A percentile compares a stretch with the other conserved stretches of the same genome.
Conservation (phyloP, 1,284 basidiomycete genomes). For the Xerocomus cyaneibrunnescens region DNA sequence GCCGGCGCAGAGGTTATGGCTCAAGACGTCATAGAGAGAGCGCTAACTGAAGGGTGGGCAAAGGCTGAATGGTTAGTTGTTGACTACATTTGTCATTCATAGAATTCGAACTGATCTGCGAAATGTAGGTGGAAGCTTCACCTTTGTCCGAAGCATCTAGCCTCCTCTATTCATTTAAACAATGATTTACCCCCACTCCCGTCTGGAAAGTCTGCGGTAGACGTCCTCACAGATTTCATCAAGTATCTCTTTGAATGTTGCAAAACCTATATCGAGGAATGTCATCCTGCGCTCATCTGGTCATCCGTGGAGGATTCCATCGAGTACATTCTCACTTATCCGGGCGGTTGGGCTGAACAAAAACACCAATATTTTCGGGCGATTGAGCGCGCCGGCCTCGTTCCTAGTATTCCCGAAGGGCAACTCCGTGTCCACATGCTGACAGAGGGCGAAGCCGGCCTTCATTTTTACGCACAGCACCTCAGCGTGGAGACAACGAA, state of each 20-base stretch:
- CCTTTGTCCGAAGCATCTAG: neutral
- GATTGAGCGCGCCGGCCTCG: too few species aligned
- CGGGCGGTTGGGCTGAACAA: too few species aligned
- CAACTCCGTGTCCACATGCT: too few species aligned
- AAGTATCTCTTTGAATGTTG: neutral
- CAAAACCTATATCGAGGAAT: neutral
- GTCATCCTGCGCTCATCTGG: neutral
- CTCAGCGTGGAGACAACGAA: too few species aligned
- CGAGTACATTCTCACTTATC: neutral
- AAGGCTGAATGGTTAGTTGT: neutral
- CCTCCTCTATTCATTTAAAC: neutral
- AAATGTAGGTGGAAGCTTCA: too few species aligned
- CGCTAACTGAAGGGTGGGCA: neutral
- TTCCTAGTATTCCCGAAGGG: too few species aligned
- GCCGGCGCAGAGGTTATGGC: neutral
- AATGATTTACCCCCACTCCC: neutral
- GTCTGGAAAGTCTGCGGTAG: neutral
- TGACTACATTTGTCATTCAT: neutral
- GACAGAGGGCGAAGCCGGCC: too few species aligned
- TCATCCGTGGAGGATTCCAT: neutral
- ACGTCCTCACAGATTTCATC: neutral
- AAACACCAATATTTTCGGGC: too few species aligned
- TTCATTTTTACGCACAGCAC: too few species aligned
- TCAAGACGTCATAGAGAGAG: neutral
- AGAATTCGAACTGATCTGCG: too few species aligned